A percentile compares a stretch with the other conserved stretches of the same genome.
phyloP scores from a whole-genome alignment of 352 stramenopile species.

The Pythium utonaiense region DNA sequence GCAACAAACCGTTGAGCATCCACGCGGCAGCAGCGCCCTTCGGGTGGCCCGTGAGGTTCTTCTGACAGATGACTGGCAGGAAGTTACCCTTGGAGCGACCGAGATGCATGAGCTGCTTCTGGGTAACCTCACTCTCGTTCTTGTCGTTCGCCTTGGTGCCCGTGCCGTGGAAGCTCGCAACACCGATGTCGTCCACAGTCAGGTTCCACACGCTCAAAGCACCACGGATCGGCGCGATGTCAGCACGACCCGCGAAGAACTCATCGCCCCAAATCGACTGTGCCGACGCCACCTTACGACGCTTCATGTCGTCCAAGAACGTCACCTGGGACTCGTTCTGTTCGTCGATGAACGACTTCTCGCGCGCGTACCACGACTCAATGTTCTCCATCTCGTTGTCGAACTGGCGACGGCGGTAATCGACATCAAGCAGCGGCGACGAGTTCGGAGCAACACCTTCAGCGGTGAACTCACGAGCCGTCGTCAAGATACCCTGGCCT shows the following conservation, averaged over 20 bases:
- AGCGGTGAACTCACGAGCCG: constrained; percentile 50
- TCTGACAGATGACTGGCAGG: constrained; percentile 78
- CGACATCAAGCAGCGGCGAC: constrained; percentile 64
- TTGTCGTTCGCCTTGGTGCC: constrained; percentile 83
- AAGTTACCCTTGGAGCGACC: constrained; percentile 72
- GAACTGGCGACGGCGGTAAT: constrained; percentile 75
- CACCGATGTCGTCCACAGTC: constrained; percentile 75
- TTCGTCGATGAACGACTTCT: constrained; percentile 43
- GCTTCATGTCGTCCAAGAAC: constrained; percentile 64
- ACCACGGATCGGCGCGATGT: constrained; percentile 77
- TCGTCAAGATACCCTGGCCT: constrained; percentile 85
- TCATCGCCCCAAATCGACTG: constrained; percentile 64
- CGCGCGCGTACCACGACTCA: constrained; percentile 62
- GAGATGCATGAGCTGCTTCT: constrained; percentile 81
- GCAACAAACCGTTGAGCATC: constrained; percentile 82
- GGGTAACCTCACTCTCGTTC: constrained; percentile 85
- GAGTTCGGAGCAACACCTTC: constrained; percentile 11
- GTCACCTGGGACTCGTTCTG: constrained; percentile 27
- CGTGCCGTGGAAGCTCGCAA: constrained; percentile 83
- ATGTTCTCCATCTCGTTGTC: constrained; percentile 68
- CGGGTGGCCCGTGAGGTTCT: constrained; percentile 76
- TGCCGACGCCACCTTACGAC: constrained; percentile 61
- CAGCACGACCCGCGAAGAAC: constrained; percentile 53
- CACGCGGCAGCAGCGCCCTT: constrained; percentile 81
- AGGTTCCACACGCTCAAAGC: constrained; percentile 78